Evolutionary conservation across 2,329 filamentous ascomycete species (phyloP), one percentile per base, ranked within the genome.

Genomic region (Byssochlamys sp.): DNA sequence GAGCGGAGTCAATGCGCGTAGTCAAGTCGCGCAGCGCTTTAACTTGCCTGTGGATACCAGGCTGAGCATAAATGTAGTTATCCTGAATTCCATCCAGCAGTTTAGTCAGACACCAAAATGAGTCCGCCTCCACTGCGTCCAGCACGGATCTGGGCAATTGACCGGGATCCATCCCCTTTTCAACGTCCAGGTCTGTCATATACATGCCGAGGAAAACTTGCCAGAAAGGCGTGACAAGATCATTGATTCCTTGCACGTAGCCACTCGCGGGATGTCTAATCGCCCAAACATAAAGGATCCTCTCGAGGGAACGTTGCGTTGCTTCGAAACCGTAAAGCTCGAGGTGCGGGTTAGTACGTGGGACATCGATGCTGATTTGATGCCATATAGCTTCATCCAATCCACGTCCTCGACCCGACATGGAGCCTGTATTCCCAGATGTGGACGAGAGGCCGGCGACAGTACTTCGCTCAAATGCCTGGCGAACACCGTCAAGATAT

Each of bases 351-450:
- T 96, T 97, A 3, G 94, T 99, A 54, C 94, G 85, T 2, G 94
- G 94, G 25, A 97, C 90, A 69, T 99, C 94, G 68, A 99, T 99
- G 73, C 91, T 96, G 75, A 99, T 97, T 70, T 99, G 94, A 76
- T 99, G 94, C 94, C 94, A 99, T 59, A 99, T 86, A n/a, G 90
- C 88, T 77, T 99, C 94, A 66, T 99, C 95, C 19, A 99, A 77
- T 1, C 91, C 92, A 56, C 89, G 83, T 1, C 85, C 84, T 61
- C 81, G 79, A 50, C 84, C 81, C 11, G 74, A 70, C 31, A 61
- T 69, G 6, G 77, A 73, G 48, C 73, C 66, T 31, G 70, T 68
- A 29, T 76, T 78, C 26, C 62, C 61, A n/a, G 74, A 71, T 14
- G 74, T 68, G 39, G 69, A 53, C 65, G 69, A 54, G 65, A 67